Evolutionary conservation across 1,284 basidiomycete species (phyloP).

Genomic region (Trichosporon inkin): DNA sequence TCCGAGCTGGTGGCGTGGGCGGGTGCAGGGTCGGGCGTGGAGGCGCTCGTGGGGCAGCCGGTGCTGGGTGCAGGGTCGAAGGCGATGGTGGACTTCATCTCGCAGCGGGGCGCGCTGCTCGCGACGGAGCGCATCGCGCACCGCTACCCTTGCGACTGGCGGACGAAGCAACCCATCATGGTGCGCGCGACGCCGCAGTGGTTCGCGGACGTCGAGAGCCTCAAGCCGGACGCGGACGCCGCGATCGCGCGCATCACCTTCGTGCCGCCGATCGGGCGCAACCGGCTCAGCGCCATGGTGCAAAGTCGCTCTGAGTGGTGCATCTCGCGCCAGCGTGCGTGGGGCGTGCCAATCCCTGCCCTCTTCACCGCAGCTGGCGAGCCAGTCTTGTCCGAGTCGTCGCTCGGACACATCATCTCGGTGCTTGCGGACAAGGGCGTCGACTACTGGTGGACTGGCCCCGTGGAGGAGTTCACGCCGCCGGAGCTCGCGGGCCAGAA

Average conservation of each 20-base stretch:
- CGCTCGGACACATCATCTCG: constrained; percentile 71
- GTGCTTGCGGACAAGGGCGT: constrained; percentile 71
- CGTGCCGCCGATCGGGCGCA: constrained; percentile 71
- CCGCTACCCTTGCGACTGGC: constrained; percentile 96
- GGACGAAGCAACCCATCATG: constrained; percentile 88
- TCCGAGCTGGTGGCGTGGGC: constrained; percentile 57
- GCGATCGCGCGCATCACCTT: constrained; percentile 73
- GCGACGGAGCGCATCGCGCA: constrained; percentile 73
- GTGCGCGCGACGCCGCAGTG: constrained; percentile 94
- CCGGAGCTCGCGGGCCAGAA: constrained; percentile 54
- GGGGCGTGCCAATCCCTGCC: constrained; percentile 96
- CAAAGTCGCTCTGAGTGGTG: constrained; percentile 95
- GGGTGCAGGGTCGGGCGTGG: constrained; percentile 46
- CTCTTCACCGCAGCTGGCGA: constrained; percentile 68
- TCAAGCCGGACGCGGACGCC: constrained; percentile 70
- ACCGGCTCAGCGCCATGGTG: constrained; percentile 79
- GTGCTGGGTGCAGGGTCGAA: constrained; percentile 70
- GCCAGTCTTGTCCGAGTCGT: constrained; percentile 63
- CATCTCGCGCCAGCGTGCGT: constrained; percentile 93
- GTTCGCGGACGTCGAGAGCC: constrained; percentile 86
- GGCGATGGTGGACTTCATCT: constrained; percentile 63
- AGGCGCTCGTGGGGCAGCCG: constrained; percentile 58
- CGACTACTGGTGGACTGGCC: constrained; percentile 87
- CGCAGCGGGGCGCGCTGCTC: constrained; percentile 58
- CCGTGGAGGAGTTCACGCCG: constrained; percentile 75